Base-by-base conservation (phyloP, 306 rosid species). In the Quercus mongolica region DNA sequence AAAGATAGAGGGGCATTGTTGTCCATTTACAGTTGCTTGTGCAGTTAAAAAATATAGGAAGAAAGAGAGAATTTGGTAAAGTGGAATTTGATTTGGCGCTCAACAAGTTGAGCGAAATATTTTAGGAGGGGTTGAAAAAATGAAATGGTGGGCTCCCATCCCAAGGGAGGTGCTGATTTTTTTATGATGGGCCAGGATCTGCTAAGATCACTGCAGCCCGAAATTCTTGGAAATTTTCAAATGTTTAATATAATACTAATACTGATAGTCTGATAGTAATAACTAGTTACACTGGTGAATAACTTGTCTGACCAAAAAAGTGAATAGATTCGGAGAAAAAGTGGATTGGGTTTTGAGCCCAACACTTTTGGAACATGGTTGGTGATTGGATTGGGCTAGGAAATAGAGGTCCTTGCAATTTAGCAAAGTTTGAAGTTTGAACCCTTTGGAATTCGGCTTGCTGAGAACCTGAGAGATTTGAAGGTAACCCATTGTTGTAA, bases 401-500 rank as follows among this genome's bases (percentile, higher is more conserved):
- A 83, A 86, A 11, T 86, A 87, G 7, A 86, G 90, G 64, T 86
- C 90, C 1, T 86, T 15, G 90, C 90, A 1, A 86, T 83, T 76
- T 86, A 7, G 44, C 10, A 7, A 38, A 38, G 44, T 87, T 0
- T 87, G 77, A 0, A 85, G 87, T 71, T 86, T 86, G 77, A 86
- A 78, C 1, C 85, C 87, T 87, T 86, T 0, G 90, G 90, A 55
- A 83, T 75, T 17, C 76, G 74, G 6, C 90, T 79, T 17, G 80
- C 90, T 0, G 90, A 46, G 59, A 86, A 82, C 46, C 46, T 8
- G 46, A 0, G 46, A 38, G 44, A 78, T 83, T 86, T 1, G 86
- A 86, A 46, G 90, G 90, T 61, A 86, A 70, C 31, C 90, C 90
- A 63, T 86, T 86, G 84, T 86, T 86, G 76, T 83, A 86, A 20